Evolutionary conservation across 176 grass and related monocot species (phyloP), one percentile per base, ranked within the genome.

Genomic region (Dendrocalamus sinicus): DNA sequence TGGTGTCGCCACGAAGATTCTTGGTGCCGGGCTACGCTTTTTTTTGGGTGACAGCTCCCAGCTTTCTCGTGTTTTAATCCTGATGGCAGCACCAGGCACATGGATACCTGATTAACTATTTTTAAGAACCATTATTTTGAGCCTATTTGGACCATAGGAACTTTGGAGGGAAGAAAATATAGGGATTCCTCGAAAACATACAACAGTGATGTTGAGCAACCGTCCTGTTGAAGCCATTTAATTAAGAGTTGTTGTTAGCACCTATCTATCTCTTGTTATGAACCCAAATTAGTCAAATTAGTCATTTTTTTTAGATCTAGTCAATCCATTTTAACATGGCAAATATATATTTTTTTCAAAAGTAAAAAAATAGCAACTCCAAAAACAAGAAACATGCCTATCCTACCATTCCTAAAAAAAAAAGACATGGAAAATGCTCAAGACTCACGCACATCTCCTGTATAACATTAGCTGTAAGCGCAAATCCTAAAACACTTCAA

Each of bases 1-100:
- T 82, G 22, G 19, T 87, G 61, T 82, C 50, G n/a, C 70, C 58
- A 9, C 62, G 4, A 53, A 59, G 50, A 70, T 85, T 86, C 75
- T 58, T 75, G 46, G 1, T 74, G 48, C 19, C 10, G 6, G 43
- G 81, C 45, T 30, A 43, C 12, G 47, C 87, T 47, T 73, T 83
- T 61, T 60, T 88, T 76, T 45, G 0, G 45, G 73, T 24, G 66
- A 83, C 46, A 78, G 12, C 17, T 24, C 50, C 37, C 66, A 53
- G 66, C 53, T 78, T 77, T 83, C 66, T 54, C 57, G 74, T 73
- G 57, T 60, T 26, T 73, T 22, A 65, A 77, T 53, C 16, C 11
- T 84, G 22, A 28, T 65, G 81, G 67, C 32, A 35, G 0, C 73
- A 16, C 9, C 14, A 64, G 6, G 44, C 57, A 17, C 59, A 19